These are phyloP conservation scores for Yamadazyma spencermartinsiae DNA, from an alignment of 1,139 yeast genomes.

Conservation along the genomic window DNA sequence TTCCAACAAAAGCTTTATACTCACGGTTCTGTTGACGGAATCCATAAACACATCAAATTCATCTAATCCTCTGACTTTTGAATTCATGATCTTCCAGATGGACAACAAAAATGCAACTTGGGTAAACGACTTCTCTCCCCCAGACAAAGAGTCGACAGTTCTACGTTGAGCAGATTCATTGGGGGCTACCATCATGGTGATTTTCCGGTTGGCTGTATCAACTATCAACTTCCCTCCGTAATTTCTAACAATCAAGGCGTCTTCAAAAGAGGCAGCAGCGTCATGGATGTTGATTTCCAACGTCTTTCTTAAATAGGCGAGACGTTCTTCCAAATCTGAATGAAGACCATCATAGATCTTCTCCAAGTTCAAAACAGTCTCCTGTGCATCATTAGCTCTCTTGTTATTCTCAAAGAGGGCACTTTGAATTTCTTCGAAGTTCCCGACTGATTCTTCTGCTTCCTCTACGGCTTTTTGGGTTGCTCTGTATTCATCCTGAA, in stretches of 20 bases:
- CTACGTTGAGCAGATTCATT: constrained; percentile 59
- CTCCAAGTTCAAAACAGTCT: constrained; percentile 24
- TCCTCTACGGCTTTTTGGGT: constrained; percentile 35
- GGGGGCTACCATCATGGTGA: constrained; percentile 61
- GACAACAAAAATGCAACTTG: constrained; percentile 87
- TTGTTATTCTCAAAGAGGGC: constrained; percentile 27
- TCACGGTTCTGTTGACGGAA: constrained; percentile 80
- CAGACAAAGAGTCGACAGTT: constrained; percentile 82
- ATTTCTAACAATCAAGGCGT: constrained; percentile 65
- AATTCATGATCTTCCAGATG: constrained; percentile 91
- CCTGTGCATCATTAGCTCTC: constrained; percentile 31
- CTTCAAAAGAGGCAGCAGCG: constrained; percentile 50
- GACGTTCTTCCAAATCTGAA: constrained; percentile 46
- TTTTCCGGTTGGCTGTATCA: constrained; percentile 51
- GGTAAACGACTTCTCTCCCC: constrained; percentile 95
- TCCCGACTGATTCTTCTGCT: constrained; percentile 38
- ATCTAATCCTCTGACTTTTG: constrained; percentile 85
- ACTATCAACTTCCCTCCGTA: constrained; percentile 72
- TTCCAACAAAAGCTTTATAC: constrained; percentile 70
- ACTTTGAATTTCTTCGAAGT: constrained; percentile 39
- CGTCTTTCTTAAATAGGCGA: constrained; percentile 50
- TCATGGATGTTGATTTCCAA: constrained; percentile 33
- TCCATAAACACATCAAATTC: constrained; percentile 99
- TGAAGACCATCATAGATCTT: constrained; percentile 25
- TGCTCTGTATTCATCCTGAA: constrained; percentile 34